These are phyloP conservation scores for Adansonia digitata DNA, from an alignment of 345 rosid genomes.

Conservation along the genomic window DNA sequence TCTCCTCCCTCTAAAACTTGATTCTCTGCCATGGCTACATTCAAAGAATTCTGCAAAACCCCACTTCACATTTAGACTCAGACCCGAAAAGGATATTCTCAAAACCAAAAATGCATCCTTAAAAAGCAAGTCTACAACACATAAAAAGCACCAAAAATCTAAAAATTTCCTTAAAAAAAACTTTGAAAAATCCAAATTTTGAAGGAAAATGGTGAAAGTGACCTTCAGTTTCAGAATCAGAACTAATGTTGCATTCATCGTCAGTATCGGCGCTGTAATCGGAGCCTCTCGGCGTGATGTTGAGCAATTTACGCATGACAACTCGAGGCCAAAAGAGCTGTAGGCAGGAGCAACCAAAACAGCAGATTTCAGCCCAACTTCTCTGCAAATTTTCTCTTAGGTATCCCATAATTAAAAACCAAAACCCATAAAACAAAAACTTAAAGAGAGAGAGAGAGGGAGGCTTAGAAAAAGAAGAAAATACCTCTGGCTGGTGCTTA, in stretches of 20 bases:
- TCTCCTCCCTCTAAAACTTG: conserved; percentile 23
- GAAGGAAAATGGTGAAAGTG: background rate
- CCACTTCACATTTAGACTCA: background rate
- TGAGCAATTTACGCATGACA: conserved; percentile 76
- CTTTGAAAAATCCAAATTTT: background rate
- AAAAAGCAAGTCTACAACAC: background rate
- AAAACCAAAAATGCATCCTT: background rate
- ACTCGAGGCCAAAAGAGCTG: conserved; percentile 83
- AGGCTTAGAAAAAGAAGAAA: background rate
- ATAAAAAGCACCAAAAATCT: background rate
- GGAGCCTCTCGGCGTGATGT: conserved; percentile 54
- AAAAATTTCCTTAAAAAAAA: background rate
- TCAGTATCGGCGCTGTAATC: conserved; percentile 85
- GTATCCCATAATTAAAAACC: conserved; percentile 4
- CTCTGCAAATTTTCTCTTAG: conserved; percentile 50
- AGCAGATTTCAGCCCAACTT: conserved; percentile 63
- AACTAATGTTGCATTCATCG: conserved; percentile 31
- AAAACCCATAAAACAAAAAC: background rate
- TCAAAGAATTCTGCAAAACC: conserved; percentile 4
- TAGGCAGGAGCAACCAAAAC: conserved; percentile 77
- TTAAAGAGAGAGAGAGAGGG: background rate
- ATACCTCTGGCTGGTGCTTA: conserved; percentile 42
- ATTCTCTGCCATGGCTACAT: conserved; percentile 13
- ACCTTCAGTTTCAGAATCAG: conserved; percentile 52
- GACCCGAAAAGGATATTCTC: background rate